These are phyloP conservation scores for Bolboschoenoplectus hybrid DNA, from an alignment of 202 grass and related monocot genomes.

Conservation along the genomic window DNA sequence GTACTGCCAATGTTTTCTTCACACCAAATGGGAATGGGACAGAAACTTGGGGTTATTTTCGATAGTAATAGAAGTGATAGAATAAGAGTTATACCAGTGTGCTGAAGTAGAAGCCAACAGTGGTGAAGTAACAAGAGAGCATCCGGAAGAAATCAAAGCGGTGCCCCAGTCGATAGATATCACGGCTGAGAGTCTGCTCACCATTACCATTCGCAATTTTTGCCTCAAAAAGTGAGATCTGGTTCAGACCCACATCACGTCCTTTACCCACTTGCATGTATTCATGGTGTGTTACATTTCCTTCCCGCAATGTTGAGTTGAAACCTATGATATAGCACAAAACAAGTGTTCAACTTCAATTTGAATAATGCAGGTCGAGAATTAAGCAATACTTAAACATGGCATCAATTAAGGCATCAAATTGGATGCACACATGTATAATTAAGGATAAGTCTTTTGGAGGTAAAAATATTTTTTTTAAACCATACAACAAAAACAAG, in stretches of 20 bases:
- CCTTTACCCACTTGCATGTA: conserved; percentile 99
- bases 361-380: neutral
- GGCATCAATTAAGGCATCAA: neutral
- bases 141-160: conserved; percentile 99
- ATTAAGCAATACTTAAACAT: too few species aligned
- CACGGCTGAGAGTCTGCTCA: neutral
- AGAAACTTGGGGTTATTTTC: neutral
- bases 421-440: neutral
- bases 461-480: neutral
- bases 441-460: neutral
- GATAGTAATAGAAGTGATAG: neutral
- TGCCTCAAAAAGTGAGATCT: conserved; percentile 3
- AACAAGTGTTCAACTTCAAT: conserved; percentile 19
- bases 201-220: conserved; percentile 7
- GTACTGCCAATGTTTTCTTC: neutral
- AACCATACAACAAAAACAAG: neutral
- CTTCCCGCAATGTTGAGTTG: conserved; percentile 97
- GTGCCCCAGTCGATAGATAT: conserved; percentile 37
- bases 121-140: conserved; percentile 94
- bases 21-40: neutral
- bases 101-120: conserved; percentile 95
- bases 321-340: conserved; percentile 60
- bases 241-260: conserved; percentile 81
- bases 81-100: conserved; percentile 61
- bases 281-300: conserved; percentile 93